Conservation (phyloP, 169 alveolate genomes). For the Eimeria mitis region DNA sequence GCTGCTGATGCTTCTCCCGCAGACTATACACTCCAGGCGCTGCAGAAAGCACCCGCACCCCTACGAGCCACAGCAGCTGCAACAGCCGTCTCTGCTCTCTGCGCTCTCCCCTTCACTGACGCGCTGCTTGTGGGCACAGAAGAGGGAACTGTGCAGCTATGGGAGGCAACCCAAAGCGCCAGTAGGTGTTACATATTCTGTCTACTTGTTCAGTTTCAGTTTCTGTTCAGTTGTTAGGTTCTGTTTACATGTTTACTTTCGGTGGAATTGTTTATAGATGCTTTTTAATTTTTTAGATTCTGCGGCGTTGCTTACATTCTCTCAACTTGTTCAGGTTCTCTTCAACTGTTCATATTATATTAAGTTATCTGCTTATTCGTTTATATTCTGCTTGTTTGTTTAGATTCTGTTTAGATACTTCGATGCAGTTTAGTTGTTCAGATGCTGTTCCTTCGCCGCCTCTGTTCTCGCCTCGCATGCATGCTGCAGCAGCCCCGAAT, state of each 20-base stretch:
- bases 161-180: constrained; percentile 17
- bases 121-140: constrained; percentile 56
- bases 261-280: not conserved
- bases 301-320: no score
- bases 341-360: no score
- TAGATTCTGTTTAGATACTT: no score
- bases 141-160: constrained; percentile 43
- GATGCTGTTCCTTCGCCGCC: no score
- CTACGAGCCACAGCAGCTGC: constrained; percentile 42
- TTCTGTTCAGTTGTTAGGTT: not conserved
- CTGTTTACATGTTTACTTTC: not conserved
- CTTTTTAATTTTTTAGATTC: no score
- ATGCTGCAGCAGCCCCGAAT: no score
- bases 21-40: not conserved
- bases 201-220: not conserved
- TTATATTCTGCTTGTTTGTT: no score
- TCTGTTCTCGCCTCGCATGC: not conserved
- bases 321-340: no score
- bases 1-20: not conserved
- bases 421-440: no score
- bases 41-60: not conserved
- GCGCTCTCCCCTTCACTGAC: constrained; percentile 61
- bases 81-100: constrained; percentile 41
- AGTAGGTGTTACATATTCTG: not conserved
- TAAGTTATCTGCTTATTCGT: no score